Evolutionary conservation across 2,329 filamentous ascomycete species (phyloP).

Genomic region (Nigrospora oryzae): DNA sequence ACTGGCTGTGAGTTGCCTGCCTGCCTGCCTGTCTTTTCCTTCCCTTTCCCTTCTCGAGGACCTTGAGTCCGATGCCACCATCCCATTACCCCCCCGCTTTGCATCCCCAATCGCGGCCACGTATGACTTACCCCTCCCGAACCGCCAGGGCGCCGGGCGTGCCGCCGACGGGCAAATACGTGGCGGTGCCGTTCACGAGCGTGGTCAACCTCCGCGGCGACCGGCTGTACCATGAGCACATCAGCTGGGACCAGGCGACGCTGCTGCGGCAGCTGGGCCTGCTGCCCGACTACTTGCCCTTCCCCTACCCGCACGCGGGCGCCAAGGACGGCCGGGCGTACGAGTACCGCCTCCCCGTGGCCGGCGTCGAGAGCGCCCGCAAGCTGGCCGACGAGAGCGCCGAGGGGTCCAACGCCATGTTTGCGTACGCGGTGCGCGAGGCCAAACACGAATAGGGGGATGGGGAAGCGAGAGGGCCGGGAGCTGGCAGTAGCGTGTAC

Average conservation of each 20-base stretch:
- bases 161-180: slow-evolving; percentile 42
- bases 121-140: not conserved
- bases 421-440: slow-evolving; percentile 12
- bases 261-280: slow-evolving; percentile 53
- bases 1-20: slow-evolving; percentile 53
- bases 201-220: slow-evolving; percentile 63
- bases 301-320: slow-evolving; percentile 43
- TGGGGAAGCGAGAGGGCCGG: too few species aligned
- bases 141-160: slow-evolving; percentile 43
- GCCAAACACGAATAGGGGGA: too few species aligned
- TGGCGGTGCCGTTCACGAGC: slow-evolving; percentile 55
- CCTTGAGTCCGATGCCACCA: not conserved
- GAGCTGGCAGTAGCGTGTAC: too few species aligned
- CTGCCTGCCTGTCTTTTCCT: not conserved
- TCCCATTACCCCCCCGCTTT: too few species aligned
- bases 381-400: slow-evolving; percentile 41
- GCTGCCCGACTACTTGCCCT: slow-evolving; percentile 56
- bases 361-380: slow-evolving; percentile 42
- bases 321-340: slow-evolving; percentile 24
- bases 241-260: slow-evolving; percentile 61
- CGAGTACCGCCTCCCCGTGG: slow-evolving; percentile 55
- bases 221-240: slow-evolving; percentile 62
- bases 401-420: slow-evolving; percentile 49
- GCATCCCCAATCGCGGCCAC: too few species aligned
- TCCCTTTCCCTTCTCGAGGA: not conserved